A percentile compares a stretch with the other conserved stretches of the same genome.
Evolutionary conservation across 805 yeast species (phyloP).

Genomic region (Metschnikowia matae): DNA sequence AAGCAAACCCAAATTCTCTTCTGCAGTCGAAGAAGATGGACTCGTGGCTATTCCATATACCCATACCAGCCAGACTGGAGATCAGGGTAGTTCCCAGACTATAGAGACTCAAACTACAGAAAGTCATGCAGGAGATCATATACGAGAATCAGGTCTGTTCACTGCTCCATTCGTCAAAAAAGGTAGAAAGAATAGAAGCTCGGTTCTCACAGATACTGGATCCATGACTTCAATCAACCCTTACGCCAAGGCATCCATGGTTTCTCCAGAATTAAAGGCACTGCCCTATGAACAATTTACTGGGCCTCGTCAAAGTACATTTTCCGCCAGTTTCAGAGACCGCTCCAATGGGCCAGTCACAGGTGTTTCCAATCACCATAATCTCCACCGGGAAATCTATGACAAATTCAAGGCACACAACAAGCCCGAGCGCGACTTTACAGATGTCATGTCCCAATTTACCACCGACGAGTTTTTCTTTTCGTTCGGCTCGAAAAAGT

Average conservation of each 20-base stretch:
- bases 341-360: not conserved
- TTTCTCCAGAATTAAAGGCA: not conserved
- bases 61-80: constrained; percentile 2
- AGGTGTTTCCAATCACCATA: not conserved
- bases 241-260: constrained; percentile 1
- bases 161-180: not conserved
- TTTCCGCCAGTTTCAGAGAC: not conserved
- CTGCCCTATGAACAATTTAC: constrained; percentile 2
- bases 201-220: not conserved
- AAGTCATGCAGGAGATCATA: no score
- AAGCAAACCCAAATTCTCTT: not conserved
- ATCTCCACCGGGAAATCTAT: not conserved
- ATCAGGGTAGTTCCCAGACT: no score
- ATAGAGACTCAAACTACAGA: no score
- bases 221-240: constrained; percentile 10
- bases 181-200: not conserved
- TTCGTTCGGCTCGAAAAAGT: constrained; percentile 6
- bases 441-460: constrained; percentile 8
- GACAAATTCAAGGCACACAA: not conserved
- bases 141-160: not conserved
- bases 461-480: constrained; percentile 14
- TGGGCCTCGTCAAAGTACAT: not conserved
- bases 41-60: constrained; percentile 13
- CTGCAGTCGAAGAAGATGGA: constrained; percentile 5
- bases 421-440: not conserved